Conservation (phyloP, 1,284 basidiomycete genomes). For the Leccinum variabile region DNA sequence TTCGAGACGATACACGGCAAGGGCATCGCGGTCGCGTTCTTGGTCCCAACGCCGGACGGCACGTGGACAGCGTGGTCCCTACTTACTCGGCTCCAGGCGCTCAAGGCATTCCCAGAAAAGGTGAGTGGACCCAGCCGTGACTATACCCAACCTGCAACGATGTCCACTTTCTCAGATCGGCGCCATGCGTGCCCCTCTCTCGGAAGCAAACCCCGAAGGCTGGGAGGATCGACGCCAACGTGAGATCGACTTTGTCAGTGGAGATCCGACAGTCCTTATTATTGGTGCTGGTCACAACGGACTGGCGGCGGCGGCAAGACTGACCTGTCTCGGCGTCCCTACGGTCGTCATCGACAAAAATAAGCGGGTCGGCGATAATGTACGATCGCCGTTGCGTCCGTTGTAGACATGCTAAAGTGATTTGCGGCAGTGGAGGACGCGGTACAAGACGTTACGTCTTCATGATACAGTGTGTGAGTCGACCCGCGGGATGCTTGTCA, state of each 20-base stretch:
- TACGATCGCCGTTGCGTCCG: background rate
- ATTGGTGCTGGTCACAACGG: background rate
- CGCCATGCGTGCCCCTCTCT: background rate
- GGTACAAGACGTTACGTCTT: slow-evolving; percentile 31
- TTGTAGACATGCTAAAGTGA: slow-evolving; percentile 4
- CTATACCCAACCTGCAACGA: background rate
- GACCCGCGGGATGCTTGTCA: background rate
- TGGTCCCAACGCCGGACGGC: slow-evolving; percentile 3
- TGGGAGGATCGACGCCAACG: slow-evolving; percentile 10
- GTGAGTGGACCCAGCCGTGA: slow-evolving; percentile 12
- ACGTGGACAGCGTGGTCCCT: background rate
- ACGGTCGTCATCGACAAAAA: slow-evolving; percentile 38
- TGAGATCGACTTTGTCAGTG: slow-evolving; percentile 19
- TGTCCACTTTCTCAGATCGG: slow-evolving; percentile 14
- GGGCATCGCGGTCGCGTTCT: slow-evolving; percentile 22
- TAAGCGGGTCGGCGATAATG: slow-evolving; percentile 36
- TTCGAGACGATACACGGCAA: slow-evolving; percentile 29
- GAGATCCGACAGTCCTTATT: slow-evolving; percentile 32
- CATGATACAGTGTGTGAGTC: slow-evolving; percentile 31
- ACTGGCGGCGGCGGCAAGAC: background rate
- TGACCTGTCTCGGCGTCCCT: background rate
- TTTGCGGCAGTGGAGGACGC: slow-evolving; percentile 29
- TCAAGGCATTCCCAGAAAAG: slow-evolving; percentile 44
- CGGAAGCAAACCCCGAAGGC: background rate
- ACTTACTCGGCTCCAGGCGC: slow-evolving; percentile 39